Evolutionary conservation across 1,139 yeast genomes (phyloP).

Genomic region (Nakaseomyces bracarensis): DNA sequence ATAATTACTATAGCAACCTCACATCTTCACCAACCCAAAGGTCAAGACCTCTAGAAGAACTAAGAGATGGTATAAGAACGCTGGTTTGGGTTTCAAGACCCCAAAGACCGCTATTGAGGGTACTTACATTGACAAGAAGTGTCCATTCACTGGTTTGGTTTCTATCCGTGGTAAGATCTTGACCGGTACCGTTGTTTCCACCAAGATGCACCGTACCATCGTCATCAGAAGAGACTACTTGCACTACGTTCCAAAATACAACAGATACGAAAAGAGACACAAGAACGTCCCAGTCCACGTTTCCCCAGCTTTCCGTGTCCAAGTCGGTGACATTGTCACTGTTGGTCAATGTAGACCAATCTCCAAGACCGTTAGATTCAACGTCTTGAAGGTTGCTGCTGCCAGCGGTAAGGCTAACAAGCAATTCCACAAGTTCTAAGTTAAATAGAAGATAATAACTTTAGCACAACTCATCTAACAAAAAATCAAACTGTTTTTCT

Average conservation of each 20-base stretch:
- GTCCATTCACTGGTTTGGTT: conserved; percentile 96
- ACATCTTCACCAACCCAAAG: conserved; percentile 99
- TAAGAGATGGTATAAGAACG: conserved; percentile 99
- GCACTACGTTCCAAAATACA: conserved; percentile 99
- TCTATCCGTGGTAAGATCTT: conserved; percentile 99
- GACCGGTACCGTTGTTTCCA: conserved; percentile 97
- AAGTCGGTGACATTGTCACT: conserved; percentile 97
- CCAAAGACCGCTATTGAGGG: conserved; percentile 98
- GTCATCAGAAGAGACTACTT: conserved; percentile 99
- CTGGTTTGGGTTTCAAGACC: conserved; percentile 99
- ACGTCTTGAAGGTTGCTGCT: conserved; percentile 93
- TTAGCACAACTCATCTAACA: conserved; percentile 4
- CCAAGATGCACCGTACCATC: conserved; percentile 99
- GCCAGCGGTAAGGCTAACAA: conserved; percentile 80
- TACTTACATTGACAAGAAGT: conserved; percentile 99
- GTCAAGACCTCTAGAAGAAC: conserved; percentile 97
- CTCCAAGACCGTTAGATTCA: conserved; percentile 99
- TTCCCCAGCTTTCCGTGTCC: conserved; percentile 99
- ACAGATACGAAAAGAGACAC: conserved; percentile 99
- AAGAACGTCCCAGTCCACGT: conserved; percentile 99
- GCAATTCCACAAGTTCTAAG: conserved; percentile 95
- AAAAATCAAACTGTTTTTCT: conserved; percentile 4
- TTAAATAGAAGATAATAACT: conserved; percentile 5
- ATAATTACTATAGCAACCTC: conserved; percentile 72
- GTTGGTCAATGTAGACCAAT: conserved; percentile 99